These are phyloP conservation scores for Camellia oleifera DNA, from an alignment of 179 eudicot genomes.

Conservation along the genomic window DNA sequence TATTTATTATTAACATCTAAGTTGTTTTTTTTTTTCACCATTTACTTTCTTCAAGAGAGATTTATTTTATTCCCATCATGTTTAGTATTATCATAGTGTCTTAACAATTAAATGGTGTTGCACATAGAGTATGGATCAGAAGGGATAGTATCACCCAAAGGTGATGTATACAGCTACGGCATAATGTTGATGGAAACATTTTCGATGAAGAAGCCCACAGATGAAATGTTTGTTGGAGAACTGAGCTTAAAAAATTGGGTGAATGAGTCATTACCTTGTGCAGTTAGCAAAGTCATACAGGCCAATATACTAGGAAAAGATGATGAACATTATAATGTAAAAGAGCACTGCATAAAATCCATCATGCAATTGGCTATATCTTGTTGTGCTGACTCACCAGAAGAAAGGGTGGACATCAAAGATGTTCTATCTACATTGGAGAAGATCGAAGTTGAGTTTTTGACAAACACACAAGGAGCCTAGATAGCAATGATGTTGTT, in stretches of 20 bases:
- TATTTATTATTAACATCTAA: neutral
- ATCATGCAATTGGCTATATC: constrained; percentile 10
- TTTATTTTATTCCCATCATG: neutral
- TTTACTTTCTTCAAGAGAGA: neutral
- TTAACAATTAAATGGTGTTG: neutral
- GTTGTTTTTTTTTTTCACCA: neutral
- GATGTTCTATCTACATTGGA: neutral
- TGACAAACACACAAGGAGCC: neutral
- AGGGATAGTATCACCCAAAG: constrained; percentile 16
- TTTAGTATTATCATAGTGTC: neutral
- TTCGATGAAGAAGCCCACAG: constrained; percentile 16
- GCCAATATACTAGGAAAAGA: neutral
- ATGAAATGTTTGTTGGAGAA: constrained; percentile 14
- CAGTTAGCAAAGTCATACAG: neutral
- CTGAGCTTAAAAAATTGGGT: constrained; percentile 21
- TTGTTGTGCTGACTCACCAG: constrained; percentile 6
- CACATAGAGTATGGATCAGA: constrained; percentile 17
- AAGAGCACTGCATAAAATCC: neutral
- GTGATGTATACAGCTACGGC: constrained; percentile 25
- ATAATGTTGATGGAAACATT: constrained; percentile 18
- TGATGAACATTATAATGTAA: neutral
- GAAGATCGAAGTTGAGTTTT: constrained; percentile 8
- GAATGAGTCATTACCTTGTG: neutral
- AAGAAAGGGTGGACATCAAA: neutral
- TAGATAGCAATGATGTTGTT: neutral